These are phyloP conservation scores for Leccinum subrobustum DNA, from an alignment of 1,284 basidiomycete genomes.

Conservation along the genomic window DNA sequence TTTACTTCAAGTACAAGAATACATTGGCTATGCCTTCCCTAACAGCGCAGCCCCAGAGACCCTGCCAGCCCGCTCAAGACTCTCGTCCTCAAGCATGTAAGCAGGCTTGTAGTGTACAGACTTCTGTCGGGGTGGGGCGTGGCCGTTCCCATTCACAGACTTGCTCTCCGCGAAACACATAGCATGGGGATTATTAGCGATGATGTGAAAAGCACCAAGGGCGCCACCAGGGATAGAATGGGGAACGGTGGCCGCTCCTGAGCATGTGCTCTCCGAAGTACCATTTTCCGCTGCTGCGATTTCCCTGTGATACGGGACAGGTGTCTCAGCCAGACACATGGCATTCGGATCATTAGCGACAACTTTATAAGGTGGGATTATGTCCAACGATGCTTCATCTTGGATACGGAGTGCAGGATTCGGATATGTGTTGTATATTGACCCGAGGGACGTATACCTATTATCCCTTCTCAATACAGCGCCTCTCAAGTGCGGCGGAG, in stretches of 20 bases:
- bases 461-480: neutral
- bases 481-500: neutral
- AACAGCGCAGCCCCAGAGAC: conserved; percentile 28
- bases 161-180: conserved; percentile 19
- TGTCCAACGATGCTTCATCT: conserved; percentile 15
- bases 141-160: conserved; percentile 1
- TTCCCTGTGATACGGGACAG: conserved; percentile 1
- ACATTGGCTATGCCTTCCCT: conserved; percentile 5
- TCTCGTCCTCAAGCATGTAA: conserved; percentile 72
- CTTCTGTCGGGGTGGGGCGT: conserved; percentile 3
- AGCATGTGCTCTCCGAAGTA: conserved; percentile 19
- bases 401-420: conserved; percentile 77
- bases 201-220: conserved; percentile 18
- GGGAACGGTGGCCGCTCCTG: neutral
- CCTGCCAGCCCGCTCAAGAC: conserved; percentile 71
- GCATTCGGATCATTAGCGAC: conserved; percentile 23
- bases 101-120: conserved; percentile 63
- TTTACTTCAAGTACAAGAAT: neutral
- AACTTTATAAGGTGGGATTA: conserved; percentile 20
- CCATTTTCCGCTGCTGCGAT: neutral
- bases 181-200: conserved; percentile 24
- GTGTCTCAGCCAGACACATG: conserved; percentile 16
- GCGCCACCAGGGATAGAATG: neutral
- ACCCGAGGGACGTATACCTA: conserved; percentile 95
- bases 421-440: conserved; percentile 90